Evolutionary conservation across 768 basidiomycete genomes (phyloP).

Genomic region (Kwoniella sp.): DNA sequence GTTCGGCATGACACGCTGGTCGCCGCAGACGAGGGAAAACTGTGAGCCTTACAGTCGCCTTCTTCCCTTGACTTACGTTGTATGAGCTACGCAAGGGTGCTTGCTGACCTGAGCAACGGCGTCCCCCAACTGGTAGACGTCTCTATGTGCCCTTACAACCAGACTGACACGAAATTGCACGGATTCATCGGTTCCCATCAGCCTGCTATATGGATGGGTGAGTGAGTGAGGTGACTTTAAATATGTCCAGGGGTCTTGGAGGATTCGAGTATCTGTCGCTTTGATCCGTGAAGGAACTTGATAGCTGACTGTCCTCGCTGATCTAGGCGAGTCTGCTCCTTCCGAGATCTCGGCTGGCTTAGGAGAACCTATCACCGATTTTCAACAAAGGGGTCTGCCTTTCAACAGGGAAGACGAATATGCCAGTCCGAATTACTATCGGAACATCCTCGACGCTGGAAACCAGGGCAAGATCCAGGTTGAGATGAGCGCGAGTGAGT

Average conservation of each 20-base stretch:
- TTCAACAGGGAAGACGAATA: conserved; percentile 39
- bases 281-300: neutral
- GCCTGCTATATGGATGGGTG: conserved; percentile 84
- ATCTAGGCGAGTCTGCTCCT: conserved; percentile 55
- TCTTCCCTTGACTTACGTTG: too few species aligned
- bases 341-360: conserved; percentile 62
- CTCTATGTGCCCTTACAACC: conserved; percentile 47
- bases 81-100: too few species aligned
- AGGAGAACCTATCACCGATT: conserved; percentile 65
- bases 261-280: neutral
- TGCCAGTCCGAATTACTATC: conserved; percentile 58
- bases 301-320: neutral
- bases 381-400: conserved; percentile 60
- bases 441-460: conserved; percentile 68
- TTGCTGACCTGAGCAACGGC: too few species aligned
- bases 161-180: conserved; percentile 64
- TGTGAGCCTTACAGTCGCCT: conserved; percentile 62
- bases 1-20: conserved; percentile 85
- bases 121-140: too few species aligned
- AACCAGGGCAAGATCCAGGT: conserved; percentile 29
- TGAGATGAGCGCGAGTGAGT: conserved; percentile 44
- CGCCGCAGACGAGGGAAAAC: conserved; percentile 75
- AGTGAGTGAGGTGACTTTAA: conserved; percentile 1
- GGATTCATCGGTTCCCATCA: conserved; percentile 81
- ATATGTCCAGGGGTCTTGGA: neutral